Evolutionary conservation across 1,139 yeast species (phyloP).

Genomic region (Blastobotrys proliferans): DNA sequence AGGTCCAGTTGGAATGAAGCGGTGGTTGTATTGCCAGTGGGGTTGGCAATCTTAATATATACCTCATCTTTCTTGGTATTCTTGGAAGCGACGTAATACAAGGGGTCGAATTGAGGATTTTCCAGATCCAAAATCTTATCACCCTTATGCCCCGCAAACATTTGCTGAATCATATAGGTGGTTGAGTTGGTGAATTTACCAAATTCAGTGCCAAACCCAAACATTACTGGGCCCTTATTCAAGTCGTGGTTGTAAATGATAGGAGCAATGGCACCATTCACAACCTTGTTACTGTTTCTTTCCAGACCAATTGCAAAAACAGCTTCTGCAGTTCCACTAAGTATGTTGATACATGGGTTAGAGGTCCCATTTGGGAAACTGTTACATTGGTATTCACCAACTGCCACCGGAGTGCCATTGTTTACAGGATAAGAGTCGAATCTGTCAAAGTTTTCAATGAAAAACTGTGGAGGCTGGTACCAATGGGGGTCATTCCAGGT

Average conservation of each 20-base stretch:
- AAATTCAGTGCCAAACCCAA: constrained; percentile 5
- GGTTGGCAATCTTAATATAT: constrained; percentile 12
- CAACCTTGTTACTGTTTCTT: constrained; percentile 12
- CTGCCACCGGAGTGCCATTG: constrained; percentile 6
- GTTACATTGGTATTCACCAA: constrained; percentile 6
- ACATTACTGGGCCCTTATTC: not conserved
- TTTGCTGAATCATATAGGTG: constrained; percentile 8
- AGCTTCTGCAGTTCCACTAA: constrained; percentile 8
- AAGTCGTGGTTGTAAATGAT: constrained; percentile 1
- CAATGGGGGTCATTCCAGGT: constrained; percentile 11
- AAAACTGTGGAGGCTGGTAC: constrained; percentile 7
- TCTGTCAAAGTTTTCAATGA: constrained; percentile 6
- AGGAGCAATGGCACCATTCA: constrained; percentile 1
- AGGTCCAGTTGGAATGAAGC: constrained; percentile 9
- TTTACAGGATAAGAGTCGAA: constrained; percentile 11
- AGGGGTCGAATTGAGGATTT: constrained; percentile 11
- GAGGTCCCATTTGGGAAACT: not conserved
- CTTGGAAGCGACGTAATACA: constrained; percentile 12
- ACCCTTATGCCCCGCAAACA: constrained; percentile 9
- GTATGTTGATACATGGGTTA: constrained; percentile 2
- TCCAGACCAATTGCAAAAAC: constrained; percentile 13
- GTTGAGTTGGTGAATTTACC: constrained; percentile 5
- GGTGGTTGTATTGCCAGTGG: not conserved
- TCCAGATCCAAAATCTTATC: constrained; percentile 12
- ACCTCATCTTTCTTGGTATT: constrained; percentile 10